Percentiles rank a stretch among this genome's conserved stretches.
Conservation (phyloP, 352 stramenopile genomes). For the Pythium phragmiticola region DNA sequence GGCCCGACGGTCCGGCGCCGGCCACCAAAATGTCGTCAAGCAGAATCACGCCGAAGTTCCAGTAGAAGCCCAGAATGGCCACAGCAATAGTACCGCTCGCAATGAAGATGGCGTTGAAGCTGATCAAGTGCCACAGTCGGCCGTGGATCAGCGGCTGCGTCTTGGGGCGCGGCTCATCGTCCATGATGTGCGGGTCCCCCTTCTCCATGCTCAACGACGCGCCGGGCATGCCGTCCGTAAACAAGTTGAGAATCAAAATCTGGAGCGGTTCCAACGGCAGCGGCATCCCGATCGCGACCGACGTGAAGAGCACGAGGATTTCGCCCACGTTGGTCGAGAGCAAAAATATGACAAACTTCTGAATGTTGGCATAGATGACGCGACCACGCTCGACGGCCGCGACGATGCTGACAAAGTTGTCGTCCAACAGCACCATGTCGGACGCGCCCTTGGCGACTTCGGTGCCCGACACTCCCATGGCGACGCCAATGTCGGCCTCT, state of each 20-base stretch:
- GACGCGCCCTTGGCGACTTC: slow-evolving; percentile 98
- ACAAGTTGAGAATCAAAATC: slow-evolving; percentile 98
- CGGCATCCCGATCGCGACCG: slow-evolving; percentile 55
- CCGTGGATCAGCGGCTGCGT: slow-evolving; percentile 51
- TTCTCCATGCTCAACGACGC: slow-evolving; percentile 73
- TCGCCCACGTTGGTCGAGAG: slow-evolving; percentile 97
- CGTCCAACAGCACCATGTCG: slow-evolving; percentile 98
- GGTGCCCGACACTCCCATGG: slow-evolving; percentile 97
- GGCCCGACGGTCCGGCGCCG: slow-evolving; percentile 44
- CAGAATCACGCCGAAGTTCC: slow-evolving; percentile 61
- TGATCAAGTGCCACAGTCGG: slow-evolving; percentile 58
- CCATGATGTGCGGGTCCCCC: slow-evolving; percentile 66
- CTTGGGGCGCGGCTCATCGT: slow-evolving; percentile 56
- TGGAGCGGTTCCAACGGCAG: slow-evolving; percentile 94
- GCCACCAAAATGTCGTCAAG: slow-evolving; percentile 49
- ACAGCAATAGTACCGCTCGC: slow-evolving; percentile 39
- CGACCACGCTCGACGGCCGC: slow-evolving; percentile 44
- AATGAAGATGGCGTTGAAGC: slow-evolving; percentile 57
- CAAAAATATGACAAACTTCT: slow-evolving; percentile 98
- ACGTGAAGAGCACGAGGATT: slow-evolving; percentile 83
- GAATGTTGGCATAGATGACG: slow-evolving; percentile 97
- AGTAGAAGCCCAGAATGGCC: slow-evolving; percentile 64
- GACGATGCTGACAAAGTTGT: slow-evolving; percentile 99
- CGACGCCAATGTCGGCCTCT: slow-evolving; percentile 94
- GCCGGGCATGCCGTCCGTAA: slow-evolving; percentile 92